Evolutionary conservation across 495 filamentous ascomycete species (phyloP).

Genomic region (Penicillium samsonianum): DNA sequence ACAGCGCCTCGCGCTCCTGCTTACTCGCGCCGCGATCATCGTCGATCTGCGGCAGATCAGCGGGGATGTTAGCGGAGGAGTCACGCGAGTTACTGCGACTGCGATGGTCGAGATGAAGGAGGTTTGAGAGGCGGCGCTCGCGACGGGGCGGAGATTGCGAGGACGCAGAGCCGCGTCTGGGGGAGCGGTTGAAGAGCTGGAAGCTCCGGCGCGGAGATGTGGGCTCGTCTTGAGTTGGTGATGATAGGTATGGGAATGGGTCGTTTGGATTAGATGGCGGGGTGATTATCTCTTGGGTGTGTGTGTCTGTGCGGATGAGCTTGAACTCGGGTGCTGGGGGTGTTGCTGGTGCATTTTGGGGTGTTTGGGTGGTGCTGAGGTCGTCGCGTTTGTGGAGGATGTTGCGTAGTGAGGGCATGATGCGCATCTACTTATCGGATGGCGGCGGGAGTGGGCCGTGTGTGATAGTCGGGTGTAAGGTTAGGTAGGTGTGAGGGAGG

Average conservation of each 20-base stretch:
- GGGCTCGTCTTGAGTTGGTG: conserved; percentile 13
- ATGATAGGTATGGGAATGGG: conserved; percentile 3
- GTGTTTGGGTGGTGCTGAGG: conserved; percentile 23
- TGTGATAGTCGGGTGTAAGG: neutral
- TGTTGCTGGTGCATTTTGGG: conserved; percentile 12
- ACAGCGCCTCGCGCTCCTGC: conserved; percentile 58
- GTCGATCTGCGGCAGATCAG: conserved; percentile 73
- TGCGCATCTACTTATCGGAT: conserved; percentile 16
- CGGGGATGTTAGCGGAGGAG: conserved; percentile 71
- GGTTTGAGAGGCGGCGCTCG: conserved; percentile 62
- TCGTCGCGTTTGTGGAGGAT: conserved; percentile 74
- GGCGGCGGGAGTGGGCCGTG: conserved; percentile 1
- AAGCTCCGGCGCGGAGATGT: conserved; percentile 49
- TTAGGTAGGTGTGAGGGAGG: neutral
- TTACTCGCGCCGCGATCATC: conserved; percentile 47
- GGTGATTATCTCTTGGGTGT: conserved; percentile 71
- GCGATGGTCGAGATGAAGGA: conserved; percentile 63
- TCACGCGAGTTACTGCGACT: conserved; percentile 53
- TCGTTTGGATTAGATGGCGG: conserved; percentile 59
- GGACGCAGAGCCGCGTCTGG: conserved; percentile 42
- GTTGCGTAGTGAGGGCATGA: conserved; percentile 69
- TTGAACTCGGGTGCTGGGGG: conserved; percentile 68
- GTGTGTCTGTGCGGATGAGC: conserved; percentile 82
- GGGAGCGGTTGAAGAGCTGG: conserved; percentile 50
- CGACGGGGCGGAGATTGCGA: conserved; percentile 34